phyloP scores from a whole-genome alignment of 495 filamentous ascomycete genomes.

The Parachaetomium inaequale region DNA sequence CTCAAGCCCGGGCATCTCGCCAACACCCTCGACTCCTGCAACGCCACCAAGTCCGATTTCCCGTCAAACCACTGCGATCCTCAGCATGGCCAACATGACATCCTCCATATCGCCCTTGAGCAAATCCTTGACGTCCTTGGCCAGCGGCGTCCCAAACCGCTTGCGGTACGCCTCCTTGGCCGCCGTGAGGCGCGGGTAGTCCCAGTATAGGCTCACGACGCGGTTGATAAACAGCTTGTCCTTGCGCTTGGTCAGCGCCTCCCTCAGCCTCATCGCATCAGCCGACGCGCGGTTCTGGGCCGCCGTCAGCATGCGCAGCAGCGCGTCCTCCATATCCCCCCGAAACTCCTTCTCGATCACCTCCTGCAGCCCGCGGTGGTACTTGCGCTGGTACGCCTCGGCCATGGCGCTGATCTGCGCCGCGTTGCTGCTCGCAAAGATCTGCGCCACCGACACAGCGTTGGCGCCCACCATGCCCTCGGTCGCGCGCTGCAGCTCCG shows the following conservation, averaged over 20 bases:
- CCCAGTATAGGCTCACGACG: neutral
- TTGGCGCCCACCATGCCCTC: constrained; percentile 6
- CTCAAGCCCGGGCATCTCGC: too few relatives aligned
- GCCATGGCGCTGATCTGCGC: neutral
- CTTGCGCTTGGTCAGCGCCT: neutral
- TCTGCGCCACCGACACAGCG: constrained; percentile 5
- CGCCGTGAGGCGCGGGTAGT: neutral
- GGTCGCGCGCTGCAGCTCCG: constrained; percentile 10
- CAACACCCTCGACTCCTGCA: too few relatives aligned
- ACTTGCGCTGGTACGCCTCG: constrained; percentile 10
- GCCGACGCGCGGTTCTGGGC: neutral
- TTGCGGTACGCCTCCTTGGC: constrained; percentile 4
- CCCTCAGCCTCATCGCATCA: neutral
- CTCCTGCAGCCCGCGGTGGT: constrained; percentile 2
- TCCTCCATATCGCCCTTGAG: neutral
- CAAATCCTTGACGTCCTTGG: neutral
- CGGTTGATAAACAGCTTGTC: constrained; percentile 1
- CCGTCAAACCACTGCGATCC: too few relatives aligned
- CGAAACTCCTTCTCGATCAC: constrained; percentile 13
- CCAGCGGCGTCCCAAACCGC: neutral
- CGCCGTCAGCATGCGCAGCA: constrained; percentile 7
- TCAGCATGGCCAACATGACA: neutral
- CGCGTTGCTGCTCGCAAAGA: constrained; percentile 8
- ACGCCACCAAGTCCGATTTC: too few relatives aligned
- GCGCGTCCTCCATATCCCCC: constrained; percentile 11